phyloP scores from a whole-genome alignment of 257 asterid genomes.

The Solanum corneliomulleri region DNA sequence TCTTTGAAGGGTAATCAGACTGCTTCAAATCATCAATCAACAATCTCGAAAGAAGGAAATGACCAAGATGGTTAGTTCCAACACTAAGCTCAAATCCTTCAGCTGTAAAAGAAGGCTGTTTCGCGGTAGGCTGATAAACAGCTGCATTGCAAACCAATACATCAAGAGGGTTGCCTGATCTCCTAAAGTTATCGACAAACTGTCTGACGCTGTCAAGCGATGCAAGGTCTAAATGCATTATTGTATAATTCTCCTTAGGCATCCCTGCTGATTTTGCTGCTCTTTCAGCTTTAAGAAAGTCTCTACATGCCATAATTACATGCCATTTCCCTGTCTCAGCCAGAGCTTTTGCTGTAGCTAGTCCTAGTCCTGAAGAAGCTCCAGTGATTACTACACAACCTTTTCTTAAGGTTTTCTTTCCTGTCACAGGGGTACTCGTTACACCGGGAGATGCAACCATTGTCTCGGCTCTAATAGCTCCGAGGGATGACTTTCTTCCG shows the following conservation, averaged over 20 bases:
- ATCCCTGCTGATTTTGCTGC: constrained; percentile 77
- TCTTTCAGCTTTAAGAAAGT: constrained; percentile 71
- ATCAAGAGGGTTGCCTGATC: constrained; percentile 53
- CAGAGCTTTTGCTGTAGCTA: constrained; percentile 77
- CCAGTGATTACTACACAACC: constrained; percentile 74
- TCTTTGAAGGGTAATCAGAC: constrained; percentile 69
- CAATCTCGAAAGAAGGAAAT: constrained; percentile 77
- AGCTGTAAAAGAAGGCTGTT: constrained; percentile 67
- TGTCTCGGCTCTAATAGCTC: constrained; percentile 29
- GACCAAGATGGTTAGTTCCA: constrained; percentile 85
- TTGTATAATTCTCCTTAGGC: constrained; percentile 58
- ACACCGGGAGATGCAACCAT: constrained; percentile 40
- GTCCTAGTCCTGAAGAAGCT: constrained; percentile 81
- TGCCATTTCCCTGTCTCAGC: constrained; percentile 89
- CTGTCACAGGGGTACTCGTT: constrained; percentile 20
- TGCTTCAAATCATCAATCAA: constrained; percentile 63
- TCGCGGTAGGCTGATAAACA: constrained; percentile 72
- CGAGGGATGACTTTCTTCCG: constrained; percentile 15
- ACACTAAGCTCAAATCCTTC: constrained; percentile 92
- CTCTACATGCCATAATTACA: constrained; percentile 83
- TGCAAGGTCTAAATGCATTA: constrained; percentile 78
- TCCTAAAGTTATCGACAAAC: constrained; percentile 56
- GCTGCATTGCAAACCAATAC: constrained; percentile 93
- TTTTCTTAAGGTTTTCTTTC: constrained; percentile 61
- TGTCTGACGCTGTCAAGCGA: constrained; percentile 85